Percentiles rank a stretch among this genome's conserved stretches.
phyloP scores from a whole-genome alignment of 148 eudicot species.

The Heliosperma pusillum region DNA sequence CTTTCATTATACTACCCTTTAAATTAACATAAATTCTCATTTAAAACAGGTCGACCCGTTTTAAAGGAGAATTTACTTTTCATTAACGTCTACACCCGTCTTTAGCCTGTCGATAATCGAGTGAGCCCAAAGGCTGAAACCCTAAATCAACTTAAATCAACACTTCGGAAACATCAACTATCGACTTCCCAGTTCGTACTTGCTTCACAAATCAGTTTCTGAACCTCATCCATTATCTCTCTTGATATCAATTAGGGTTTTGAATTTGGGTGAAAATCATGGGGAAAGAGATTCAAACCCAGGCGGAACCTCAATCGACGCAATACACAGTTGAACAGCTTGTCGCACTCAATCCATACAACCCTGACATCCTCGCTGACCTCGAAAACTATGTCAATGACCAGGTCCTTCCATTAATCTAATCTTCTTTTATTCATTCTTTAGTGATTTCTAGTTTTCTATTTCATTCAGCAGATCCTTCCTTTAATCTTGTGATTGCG shows the following conservation, averaged over 20 bases:
- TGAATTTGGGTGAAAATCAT: conserved; percentile 20
- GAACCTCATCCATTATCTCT: neutral
- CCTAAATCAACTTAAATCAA: no score
- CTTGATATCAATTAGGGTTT: conserved; percentile 22
- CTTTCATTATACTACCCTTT: no score
- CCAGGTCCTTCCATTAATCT: conserved; percentile 66
- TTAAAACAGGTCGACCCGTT: no score
- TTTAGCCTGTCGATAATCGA: no score
- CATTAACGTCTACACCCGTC: no score
- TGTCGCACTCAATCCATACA: conserved; percentile 89
- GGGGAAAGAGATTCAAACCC: conserved; percentile 39
- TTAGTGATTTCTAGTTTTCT: no score
- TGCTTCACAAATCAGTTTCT: neutral
- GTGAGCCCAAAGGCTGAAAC: no score
- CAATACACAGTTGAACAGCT: conserved; percentile 80
- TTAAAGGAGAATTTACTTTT: no score
- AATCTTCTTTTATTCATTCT: no score
- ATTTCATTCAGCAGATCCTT: no score
- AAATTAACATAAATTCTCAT: no score
- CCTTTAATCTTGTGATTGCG: neutral
- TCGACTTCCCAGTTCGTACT: neutral
- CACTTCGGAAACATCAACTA: neutral
- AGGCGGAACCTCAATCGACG: conserved; percentile 30
- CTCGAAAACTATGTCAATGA: conserved; percentile 87
- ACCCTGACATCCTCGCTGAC: conserved; percentile 95